Conservation (phyloP, 2,329 filamentous ascomycete species). For the Xylariomycetidae sp. region DNA sequence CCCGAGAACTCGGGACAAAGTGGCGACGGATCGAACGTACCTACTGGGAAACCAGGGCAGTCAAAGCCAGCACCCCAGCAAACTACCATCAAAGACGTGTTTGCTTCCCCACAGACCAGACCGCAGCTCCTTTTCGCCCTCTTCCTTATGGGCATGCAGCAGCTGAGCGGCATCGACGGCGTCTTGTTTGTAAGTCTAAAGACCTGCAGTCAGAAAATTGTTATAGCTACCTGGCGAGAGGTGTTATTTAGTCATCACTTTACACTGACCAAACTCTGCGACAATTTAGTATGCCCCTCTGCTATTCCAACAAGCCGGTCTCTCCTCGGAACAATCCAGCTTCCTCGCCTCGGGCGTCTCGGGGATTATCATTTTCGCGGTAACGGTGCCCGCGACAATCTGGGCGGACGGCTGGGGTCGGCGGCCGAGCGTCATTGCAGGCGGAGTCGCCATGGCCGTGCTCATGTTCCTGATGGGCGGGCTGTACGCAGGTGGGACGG, state of each 20-base stretch:
- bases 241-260: background rate
- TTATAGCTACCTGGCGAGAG: no score
- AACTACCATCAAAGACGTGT: conserved; percentile 1
- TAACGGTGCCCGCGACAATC: conserved; percentile 26
- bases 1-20: background rate
- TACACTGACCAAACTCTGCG: background rate
- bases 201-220: no score
- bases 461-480: conserved; percentile 49
- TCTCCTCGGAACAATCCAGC: conserved; percentile 2
- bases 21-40: background rate
- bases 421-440: conserved; percentile 46
- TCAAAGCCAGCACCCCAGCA: background rate
- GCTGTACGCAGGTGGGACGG: conserved; percentile 41
- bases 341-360: conserved; percentile 7
- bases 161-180: conserved; percentile 12
- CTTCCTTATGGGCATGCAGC: conserved; percentile 11
- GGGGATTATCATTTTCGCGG: conserved; percentile 1
- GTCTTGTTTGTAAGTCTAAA: conserved; percentile 4
- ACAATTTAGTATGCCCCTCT: conserved; percentile 8
- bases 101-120: conserved; percentile 2
- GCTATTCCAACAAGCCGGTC: conserved; percentile 10
- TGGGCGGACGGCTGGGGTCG: conserved; percentile 53
- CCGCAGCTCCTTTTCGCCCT: conserved; percentile 4
- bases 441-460: conserved; percentile 42
- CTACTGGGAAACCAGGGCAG: background rate